These are phyloP conservation scores for Gastrodia elata DNA, from an alignment of 106 monocot species.

Conservation along the genomic window DNA sequence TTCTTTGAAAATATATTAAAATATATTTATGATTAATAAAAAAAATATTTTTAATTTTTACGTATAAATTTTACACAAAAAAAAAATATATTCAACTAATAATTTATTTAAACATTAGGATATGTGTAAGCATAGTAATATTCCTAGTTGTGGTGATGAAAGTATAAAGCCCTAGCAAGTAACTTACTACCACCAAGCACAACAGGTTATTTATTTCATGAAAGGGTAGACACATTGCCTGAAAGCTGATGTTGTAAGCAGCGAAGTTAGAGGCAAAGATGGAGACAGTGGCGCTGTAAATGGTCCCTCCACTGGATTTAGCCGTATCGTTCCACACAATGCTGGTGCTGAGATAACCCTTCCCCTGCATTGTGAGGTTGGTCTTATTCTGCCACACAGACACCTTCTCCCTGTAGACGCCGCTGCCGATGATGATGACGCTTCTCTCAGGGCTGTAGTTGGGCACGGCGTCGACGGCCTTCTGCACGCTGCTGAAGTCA, in stretches of 20 bases:
- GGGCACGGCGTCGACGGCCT: conserved; percentile 57
- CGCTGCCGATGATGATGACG: conserved; percentile 46
- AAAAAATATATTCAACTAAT: too few species aligned
- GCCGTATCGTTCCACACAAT: conserved; percentile 68
- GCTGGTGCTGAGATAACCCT: conserved; percentile 39
- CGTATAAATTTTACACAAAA: too few species aligned
- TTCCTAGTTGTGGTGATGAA: too few species aligned
- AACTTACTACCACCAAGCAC: too few species aligned
- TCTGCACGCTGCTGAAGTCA: conserved; percentile 64
- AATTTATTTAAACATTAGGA: too few species aligned
- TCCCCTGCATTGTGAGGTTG: conserved; percentile 54
- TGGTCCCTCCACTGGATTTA: conserved; percentile 46
- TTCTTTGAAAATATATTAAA: too few species aligned
- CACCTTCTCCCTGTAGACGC: conserved; percentile 76
- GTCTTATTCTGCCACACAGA: conserved; percentile 42
- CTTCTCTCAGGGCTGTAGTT: conserved; percentile 35
- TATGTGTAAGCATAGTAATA: too few species aligned
- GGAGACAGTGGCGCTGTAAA: conserved; percentile 37
- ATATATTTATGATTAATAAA: too few species aligned
- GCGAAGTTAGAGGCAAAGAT: conserved; percentile 50
- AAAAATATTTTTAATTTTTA: too few species aligned
- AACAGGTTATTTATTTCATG: neutral
- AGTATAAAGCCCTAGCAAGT: too few species aligned
- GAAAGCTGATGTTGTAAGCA: conserved; percentile 60
- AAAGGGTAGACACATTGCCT: conserved; percentile 15